These are phyloP conservation scores for Prunus kanzakura DNA, from an alignment of 306 rosid genomes.

Conservation along the genomic window DNA sequence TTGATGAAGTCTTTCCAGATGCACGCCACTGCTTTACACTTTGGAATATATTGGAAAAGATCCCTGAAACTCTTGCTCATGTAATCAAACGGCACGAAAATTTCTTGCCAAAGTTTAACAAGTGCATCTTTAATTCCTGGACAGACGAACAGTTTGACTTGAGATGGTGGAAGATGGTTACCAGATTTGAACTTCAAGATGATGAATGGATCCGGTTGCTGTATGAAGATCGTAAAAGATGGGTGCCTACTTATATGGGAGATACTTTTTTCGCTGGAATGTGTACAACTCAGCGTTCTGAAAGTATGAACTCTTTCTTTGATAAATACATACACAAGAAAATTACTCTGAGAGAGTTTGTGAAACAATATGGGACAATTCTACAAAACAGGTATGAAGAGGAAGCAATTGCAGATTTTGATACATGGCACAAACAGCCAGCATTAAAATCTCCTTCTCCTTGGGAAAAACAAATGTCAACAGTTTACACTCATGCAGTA, in stretches of 20 bases:
- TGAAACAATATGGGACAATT: conserved; percentile 75
- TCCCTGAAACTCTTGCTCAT: conserved; percentile 69
- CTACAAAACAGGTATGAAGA: conserved; percentile 84
- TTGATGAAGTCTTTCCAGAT: conserved; percentile 78
- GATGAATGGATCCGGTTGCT: conserved; percentile 63
- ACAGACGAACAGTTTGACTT: conserved; percentile 82
- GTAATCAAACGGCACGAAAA: conserved; percentile 61
- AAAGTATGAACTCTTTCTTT: conserved; percentile 81
- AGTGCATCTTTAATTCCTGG: conserved; percentile 83
- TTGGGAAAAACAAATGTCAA: conserved; percentile 95
- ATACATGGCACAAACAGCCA: conserved; percentile 90
- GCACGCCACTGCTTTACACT: conserved; percentile 78
- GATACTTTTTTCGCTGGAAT: conserved; percentile 79
- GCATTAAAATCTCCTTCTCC: conserved; percentile 95
- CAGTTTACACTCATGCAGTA: conserved; percentile 79
- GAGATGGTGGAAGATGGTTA: conserved; percentile 90
- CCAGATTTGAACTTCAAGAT: conserved; percentile 77
- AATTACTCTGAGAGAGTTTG: conserved; percentile 80
- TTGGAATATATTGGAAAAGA: conserved; percentile 71
- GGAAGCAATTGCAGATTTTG: conserved; percentile 90
- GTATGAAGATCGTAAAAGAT: conserved; percentile 76
- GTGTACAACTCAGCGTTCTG: conserved; percentile 76
- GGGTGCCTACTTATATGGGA: conserved; percentile 80
- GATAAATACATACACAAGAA: conserved; percentile 88
- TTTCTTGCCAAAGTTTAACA: conserved; percentile 63